Evolutionary conservation across 164 flowering plant species (phyloP).

Genomic region (Sedum album): DNA sequence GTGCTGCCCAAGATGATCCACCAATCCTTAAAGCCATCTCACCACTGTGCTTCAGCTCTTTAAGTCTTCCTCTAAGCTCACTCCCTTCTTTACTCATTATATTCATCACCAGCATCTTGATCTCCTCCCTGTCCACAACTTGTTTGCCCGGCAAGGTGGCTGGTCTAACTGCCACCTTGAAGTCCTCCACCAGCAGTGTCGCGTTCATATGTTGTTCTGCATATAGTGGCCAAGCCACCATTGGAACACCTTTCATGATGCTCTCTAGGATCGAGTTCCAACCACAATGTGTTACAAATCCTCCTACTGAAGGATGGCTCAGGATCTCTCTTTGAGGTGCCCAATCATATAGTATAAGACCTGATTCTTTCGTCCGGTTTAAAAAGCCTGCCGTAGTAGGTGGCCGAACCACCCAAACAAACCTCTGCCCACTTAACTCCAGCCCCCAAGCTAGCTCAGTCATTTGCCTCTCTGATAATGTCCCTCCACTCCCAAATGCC

Average conservation of each 20-base stretch:
- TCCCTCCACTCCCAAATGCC: slow-evolving; percentile 33
- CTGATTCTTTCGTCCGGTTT: slow-evolving; percentile 12
- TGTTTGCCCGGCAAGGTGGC: background rate
- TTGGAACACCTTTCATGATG: slow-evolving; percentile 6
- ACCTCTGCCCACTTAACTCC: slow-evolving; percentile 24
- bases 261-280: slow-evolving; percentile 11
- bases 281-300: slow-evolving; percentile 7
- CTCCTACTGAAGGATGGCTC: slow-evolving; percentile 10
- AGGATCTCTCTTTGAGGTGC: slow-evolving; percentile 12
- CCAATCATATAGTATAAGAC: slow-evolving; percentile 15
- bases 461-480: slow-evolving; percentile 17
- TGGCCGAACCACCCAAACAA: slow-evolving; percentile 14
- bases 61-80: background rate
- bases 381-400: slow-evolving; percentile 15
- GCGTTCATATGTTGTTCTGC: slow-evolving; percentile 8
- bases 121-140: slow-evolving; percentile 10
- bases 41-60: background rate
- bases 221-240: slow-evolving; percentile 8
- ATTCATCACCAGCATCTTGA: background rate
- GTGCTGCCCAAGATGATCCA: slow-evolving; percentile 7
- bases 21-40: slow-evolving; percentile 8
- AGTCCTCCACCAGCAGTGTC: slow-evolving; percentile 7
- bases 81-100: slow-evolving; percentile 8
- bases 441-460: slow-evolving; percentile 27
- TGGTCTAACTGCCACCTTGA: slow-evolving; percentile 6